phyloP scores from a whole-genome alignment of 2,329 filamentous ascomycete species.

The Hypoxylon sp. region DNA sequence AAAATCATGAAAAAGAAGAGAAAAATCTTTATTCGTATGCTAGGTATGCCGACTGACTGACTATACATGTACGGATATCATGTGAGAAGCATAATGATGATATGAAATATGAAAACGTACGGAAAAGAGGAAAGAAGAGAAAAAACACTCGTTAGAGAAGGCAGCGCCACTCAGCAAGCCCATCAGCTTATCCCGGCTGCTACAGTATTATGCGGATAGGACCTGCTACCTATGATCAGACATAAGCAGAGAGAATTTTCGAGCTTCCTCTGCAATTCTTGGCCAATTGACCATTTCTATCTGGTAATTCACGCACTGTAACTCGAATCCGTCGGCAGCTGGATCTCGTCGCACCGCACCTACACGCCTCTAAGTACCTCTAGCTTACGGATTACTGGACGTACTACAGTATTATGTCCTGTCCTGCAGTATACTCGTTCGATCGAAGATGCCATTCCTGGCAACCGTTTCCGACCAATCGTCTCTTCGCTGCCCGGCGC shows the following conservation, averaged over 20 bases:
- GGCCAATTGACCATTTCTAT: constrained; percentile 22
- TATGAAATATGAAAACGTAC: neutral
- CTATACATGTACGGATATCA: too few species aligned
- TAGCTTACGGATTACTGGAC: neutral
- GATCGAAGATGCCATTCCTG: constrained; percentile 17
- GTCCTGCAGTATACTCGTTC: neutral
- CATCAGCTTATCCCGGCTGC: neutral
- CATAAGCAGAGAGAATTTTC: constrained; percentile 5
- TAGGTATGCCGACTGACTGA: too few species aligned
- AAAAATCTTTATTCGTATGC: neutral
- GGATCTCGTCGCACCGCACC: constrained; percentile 22
- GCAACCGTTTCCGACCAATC: constrained; percentile 18
- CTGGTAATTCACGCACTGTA: constrained; percentile 25
- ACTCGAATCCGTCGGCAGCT: constrained; percentile 18
- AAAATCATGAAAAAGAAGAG: neutral
- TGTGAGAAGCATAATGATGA: too few species aligned
- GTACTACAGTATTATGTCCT: too few species aligned
- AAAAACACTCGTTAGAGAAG: neutral
- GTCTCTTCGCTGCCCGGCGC: neutral
- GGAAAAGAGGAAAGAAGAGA: neutral
- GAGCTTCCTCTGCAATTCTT: constrained; percentile 14
- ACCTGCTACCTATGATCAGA: neutral
- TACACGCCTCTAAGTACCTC: constrained; percentile 12
- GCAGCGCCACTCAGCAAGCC: neutral
- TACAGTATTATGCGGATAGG: neutral